A percentile compares a stretch with the other conserved stretches of the same genome.
Evolutionary conservation across 768 basidiomycete genomes (phyloP).

Genomic region (Trametes cingulata): DNA sequence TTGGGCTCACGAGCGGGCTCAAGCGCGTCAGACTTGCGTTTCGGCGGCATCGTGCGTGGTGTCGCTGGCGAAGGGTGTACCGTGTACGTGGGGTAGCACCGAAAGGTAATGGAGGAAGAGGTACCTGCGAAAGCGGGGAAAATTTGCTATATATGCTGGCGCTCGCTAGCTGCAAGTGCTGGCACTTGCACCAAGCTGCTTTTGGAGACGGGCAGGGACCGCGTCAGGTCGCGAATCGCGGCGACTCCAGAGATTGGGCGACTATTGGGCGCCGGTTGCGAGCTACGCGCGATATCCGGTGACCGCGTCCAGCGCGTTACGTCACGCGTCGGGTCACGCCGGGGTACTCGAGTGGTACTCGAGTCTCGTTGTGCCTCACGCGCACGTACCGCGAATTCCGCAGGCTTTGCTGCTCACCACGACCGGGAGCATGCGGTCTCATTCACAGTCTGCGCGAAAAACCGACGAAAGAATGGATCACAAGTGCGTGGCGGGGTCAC

Average conservation of each 20-base stretch:
- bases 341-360: no score
- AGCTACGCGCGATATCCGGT: background rate
- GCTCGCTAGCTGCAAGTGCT: no score
- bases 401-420: no score
- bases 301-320: slow-evolving; percentile 8
- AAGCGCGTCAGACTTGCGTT: slow-evolving; percentile 42
- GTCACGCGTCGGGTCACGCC: slow-evolving; percentile 14
- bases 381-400: no score
- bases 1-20: slow-evolving; percentile 13
- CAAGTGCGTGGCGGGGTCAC: no score
- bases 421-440: no score
- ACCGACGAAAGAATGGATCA: no score
- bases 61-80: background rate
- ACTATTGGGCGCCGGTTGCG: background rate
- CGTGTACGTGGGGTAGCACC: no score
- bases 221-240: no score
- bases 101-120: background rate
- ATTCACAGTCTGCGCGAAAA: no score
- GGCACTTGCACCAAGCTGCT: background rate
- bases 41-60: slow-evolving; percentile 35
- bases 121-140: background rate
- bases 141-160: background rate
- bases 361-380: no score
- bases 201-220: no score
- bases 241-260: background rate